phyloP scores from a whole-genome alignment of 2,329 filamentous ascomycete genomes.

The Ampelomyces quisqualis region DNA sequence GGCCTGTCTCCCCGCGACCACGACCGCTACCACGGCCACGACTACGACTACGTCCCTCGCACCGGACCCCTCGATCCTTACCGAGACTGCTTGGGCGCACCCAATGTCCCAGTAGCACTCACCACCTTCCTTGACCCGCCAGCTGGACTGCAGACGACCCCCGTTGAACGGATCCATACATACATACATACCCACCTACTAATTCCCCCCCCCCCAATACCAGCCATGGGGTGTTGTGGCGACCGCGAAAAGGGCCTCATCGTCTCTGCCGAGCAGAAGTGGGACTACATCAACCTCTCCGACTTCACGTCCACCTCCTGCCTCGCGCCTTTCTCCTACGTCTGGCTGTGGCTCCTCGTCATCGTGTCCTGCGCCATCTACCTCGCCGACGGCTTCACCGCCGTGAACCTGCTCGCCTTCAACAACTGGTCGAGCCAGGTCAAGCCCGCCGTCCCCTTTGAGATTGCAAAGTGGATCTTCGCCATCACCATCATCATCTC shows the following conservation, averaged over 20 bases:
- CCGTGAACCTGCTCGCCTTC: slow-evolving; percentile 85
- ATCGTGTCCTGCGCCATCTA: slow-evolving; percentile 81
- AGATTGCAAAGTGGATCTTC: slow-evolving; percentile 92
- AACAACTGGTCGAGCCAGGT: slow-evolving; percentile 86
- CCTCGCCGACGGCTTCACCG: slow-evolving; percentile 87
- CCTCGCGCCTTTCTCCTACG: slow-evolving; percentile 76
- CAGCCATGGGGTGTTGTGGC: slow-evolving; percentile 42
- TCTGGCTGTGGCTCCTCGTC: slow-evolving; percentile 78
- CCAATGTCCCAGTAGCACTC: slow-evolving; percentile 31
- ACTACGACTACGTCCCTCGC: no score
- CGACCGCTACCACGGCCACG: no score
- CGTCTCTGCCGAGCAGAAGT: slow-evolving; percentile 59
- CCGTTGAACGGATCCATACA: slow-evolving; percentile 39
- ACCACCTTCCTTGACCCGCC: slow-evolving; percentile 36
- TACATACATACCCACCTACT: slow-evolving; percentile 19
- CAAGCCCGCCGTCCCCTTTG: slow-evolving; percentile 72
- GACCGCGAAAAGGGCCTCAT: slow-evolving; percentile 41
- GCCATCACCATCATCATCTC: slow-evolving; percentile 88
- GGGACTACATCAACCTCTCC: slow-evolving; percentile 76
- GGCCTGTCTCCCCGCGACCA: slow-evolving; percentile 40
- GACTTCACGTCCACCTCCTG: slow-evolving; percentile 87
- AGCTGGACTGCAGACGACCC: slow-evolving; percentile 40
- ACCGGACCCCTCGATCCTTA: slow-evolving; percentile 5
- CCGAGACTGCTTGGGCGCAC: slow-evolving; percentile 8
- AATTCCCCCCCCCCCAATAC: slow-evolving; percentile 30